Evolutionary conservation across 1,139 yeast species (phyloP).

Genomic region (Hanseniaspora uvarum): DNA sequence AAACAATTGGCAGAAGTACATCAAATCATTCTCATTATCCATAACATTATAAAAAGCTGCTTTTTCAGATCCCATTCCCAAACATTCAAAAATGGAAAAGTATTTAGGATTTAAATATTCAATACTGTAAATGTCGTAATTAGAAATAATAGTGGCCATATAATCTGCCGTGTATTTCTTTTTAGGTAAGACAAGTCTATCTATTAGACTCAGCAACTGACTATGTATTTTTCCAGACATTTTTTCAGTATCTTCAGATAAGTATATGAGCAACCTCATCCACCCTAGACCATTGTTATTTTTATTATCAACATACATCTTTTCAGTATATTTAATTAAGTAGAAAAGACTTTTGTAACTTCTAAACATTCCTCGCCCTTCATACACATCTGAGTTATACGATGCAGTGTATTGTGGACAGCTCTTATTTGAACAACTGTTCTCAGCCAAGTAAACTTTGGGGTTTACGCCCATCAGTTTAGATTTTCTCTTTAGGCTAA

Average conservation of each 20-base stretch:
- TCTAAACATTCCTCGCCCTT: background rate
- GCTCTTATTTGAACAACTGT: background rate
- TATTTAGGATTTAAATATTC: background rate
- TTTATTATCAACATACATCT: background rate
- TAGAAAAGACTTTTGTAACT: background rate
- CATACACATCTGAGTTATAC: background rate
- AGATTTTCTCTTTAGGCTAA: background rate
- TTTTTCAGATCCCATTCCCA: background rate
- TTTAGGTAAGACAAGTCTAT: background rate
- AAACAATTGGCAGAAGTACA: background rate
- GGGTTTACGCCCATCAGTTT: background rate
- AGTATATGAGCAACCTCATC: background rate
- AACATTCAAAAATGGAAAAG: background rate
- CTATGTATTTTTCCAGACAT: background rate
- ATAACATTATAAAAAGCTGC: background rate
- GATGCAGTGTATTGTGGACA: background rate
- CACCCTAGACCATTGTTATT: background rate
- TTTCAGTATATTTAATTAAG: background rate
- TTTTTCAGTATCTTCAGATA: background rate
- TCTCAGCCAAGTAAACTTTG: background rate
- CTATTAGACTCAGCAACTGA: background rate
- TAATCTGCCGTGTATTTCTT: too few species aligned
- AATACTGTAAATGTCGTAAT: background rate
- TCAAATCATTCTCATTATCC: background rate
- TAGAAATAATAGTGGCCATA: background rate